These are phyloP conservation scores for Kwoniella botswanensis DNA, from an alignment of 768 basidiomycete species.

Conservation along the genomic window DNA sequence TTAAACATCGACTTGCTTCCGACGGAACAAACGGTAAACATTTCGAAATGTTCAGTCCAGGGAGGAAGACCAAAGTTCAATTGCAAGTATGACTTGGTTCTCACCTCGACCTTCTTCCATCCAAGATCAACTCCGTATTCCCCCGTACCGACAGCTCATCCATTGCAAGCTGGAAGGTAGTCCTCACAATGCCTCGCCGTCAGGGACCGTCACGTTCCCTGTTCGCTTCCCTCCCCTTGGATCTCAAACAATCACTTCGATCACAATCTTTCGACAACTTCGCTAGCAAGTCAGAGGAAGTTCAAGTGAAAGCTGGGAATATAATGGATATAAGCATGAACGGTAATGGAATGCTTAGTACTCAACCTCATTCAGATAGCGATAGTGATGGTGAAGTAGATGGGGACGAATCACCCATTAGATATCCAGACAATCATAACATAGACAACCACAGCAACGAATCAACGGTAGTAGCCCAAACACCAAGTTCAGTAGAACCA, in stretches of 20 bases:
- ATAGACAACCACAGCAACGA: too few species aligned
- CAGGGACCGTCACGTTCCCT: conserved; percentile 33
- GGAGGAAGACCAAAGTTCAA: too few species aligned
- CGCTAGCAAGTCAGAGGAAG: conserved; percentile 5
- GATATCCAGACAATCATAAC: not conserved
- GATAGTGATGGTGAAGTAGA: conserved; percentile 10
- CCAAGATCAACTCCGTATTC: too few species aligned
- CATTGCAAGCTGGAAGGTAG: too few species aligned
- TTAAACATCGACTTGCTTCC: not conserved
- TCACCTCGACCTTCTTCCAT: too few species aligned
- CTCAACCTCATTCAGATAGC: conserved; percentile 14
- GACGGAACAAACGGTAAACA: not conserved
- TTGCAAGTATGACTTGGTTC: too few species aligned
- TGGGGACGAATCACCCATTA: conserved; percentile 19
- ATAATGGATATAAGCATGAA: conserved; percentile 1
- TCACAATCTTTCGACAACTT: conserved; percentile 23
- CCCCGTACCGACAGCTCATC: too few species aligned
- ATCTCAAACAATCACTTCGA: conserved; percentile 43
- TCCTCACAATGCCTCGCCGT: conserved; percentile 31
- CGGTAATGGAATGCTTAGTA: conserved; percentile 16
- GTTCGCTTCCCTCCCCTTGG: conserved; percentile 46
- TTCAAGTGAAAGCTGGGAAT: conserved; percentile 10
- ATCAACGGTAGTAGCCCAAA: not conserved
- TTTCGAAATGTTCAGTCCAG: too few species aligned
- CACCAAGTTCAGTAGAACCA: not conserved